Evolutionary conservation across 1,284 basidiomycete species (phyloP), one percentile per base, ranked within the genome.

Genomic region (Stereum hirsutum): DNA sequence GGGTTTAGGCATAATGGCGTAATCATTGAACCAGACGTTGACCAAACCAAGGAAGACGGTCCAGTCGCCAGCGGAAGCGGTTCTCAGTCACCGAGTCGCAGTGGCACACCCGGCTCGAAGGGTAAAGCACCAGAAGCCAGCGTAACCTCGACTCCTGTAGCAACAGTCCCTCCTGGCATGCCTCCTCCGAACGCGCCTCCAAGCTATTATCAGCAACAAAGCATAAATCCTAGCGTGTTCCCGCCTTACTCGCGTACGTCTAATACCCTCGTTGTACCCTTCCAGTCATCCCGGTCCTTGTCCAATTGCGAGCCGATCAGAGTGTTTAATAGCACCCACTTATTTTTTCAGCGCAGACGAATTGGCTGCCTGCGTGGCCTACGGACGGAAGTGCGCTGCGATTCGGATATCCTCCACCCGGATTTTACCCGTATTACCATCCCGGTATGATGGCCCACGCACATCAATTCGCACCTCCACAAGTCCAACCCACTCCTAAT

Each of bases 191-290:
- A 67, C 14, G 39, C 45, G 19, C 62, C 69, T 24, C 71, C 73
- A 20, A 75, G 70, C 46, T 80, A 83, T 57, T 83, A 83, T 52
- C 73, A 77, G 28, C 72, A 72, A 49, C 77, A 82, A 51, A 79
- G 75, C 12, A 59, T 67, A 49, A 62, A 62, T 32, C 42, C 63
- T 46, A 63, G 68, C n/a, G n/a, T n/a, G n/a, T n/a, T n/a, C n/a
- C n/a, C n/a, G n/a, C n/a, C n/a, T n/a, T n/a, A n/a, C n/a, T n/a
- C n/a, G n/a, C n/a, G n/a, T n/a, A n/a, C n/a, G n/a, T n/a, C n/a
- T n/a, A n/a, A n/a, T n/a, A n/a, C n/a, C n/a, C n/a, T n/a, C n/a
- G n/a, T n/a, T n/a, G n/a, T n/a, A n/a, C n/a, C n/a, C n/a, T n/a
- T n/a, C n/a, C n/a, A n/a, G n/a, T n/a, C n/a, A n/a, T n/a, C n/a